A percentile compares a stretch with the other conserved stretches of the same genome.
Evolutionary conservation across 2,329 filamentous ascomycete species (phyloP).

Genomic region (Thielaviopsis populi): DNA sequence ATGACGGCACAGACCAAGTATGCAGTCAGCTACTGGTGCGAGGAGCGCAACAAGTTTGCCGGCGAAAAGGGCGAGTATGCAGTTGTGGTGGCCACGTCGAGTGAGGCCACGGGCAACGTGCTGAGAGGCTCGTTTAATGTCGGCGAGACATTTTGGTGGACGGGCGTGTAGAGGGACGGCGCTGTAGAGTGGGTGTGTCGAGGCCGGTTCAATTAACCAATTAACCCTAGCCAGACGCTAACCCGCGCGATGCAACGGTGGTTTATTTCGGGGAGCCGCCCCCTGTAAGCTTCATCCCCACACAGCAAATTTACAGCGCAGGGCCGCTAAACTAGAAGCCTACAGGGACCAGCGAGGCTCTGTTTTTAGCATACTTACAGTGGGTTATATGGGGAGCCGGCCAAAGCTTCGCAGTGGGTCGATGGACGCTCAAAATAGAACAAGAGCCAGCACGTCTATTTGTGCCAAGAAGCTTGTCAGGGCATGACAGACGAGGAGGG

Average conservation of each 20-base stretch:
- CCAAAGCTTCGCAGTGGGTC: not conserved
- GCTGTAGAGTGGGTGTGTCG: not conserved
- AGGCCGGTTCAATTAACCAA: not conserved
- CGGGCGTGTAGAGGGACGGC: constrained; percentile 34
- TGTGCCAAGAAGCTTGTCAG: not conserved
- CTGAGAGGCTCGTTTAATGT: constrained; percentile 41
- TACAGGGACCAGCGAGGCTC: not conserved
- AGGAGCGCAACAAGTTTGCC: constrained; percentile 49
- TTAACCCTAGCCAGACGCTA: too few relatives aligned
- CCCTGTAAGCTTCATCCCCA: too few relatives aligned
- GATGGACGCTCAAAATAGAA: not conserved
- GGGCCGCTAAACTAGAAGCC: not conserved
- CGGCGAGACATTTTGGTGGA: constrained; percentile 50
- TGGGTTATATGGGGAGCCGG: not conserved
- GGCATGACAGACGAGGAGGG: not conserved
- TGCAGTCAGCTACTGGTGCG: constrained; percentile 55
- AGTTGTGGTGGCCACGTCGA: constrained; percentile 46
- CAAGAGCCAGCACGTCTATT: not conserved
- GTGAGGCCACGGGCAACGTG: constrained; percentile 32
- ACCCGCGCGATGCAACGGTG: too few relatives aligned
- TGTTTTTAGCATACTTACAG: not conserved
- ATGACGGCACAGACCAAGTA: constrained; percentile 48
- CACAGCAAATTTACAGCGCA: not conserved
- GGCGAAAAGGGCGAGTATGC: constrained; percentile 51
- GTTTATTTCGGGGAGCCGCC: too few relatives aligned